Evolutionary conservation across 1,139 yeast genomes (phyloP), one percentile per base, ranked within the genome.

Genomic region (Suhomyces ambrosiae): DNA sequence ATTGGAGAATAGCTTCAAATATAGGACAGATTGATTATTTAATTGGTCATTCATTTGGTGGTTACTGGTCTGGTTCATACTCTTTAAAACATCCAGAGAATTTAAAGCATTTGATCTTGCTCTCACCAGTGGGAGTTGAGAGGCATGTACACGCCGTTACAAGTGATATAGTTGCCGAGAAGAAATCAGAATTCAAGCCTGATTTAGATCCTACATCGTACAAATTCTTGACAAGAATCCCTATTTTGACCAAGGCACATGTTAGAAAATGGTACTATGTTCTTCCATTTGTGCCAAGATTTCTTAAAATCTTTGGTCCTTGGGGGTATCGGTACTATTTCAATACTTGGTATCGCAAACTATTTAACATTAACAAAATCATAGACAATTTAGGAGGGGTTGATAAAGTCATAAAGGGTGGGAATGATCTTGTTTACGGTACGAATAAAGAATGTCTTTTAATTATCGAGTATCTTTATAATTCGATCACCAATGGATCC

Each of bases 61-160:
- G 72, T 0, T 68, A 71, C 46, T 71, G 76, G 76, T 60, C 68
- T 19, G 73, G 66, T 3, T 65, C 73, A 1, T 71, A 67, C 47
- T 57, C 74, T 0, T 48, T 65, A 11, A 60, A 46, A 35, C 46
- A 61, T 39, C 94, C 96, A 0, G 67, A 74, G 1, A 68, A 73
- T 3, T 73, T 92, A n/a, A 66, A 76, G 17, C 78, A 79, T 45
- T 66, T 92, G 43, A 73, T 88, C 23, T 68, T 92, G 25, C 80
- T 87, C 2, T 86, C 96, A 2, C 98, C 98, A 0, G 95, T 90
- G 0, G 97, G 97, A 0, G 86, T 92, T 16, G 95, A 87, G 49
- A 68, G 87, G 37, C 80, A 79, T 38, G 77, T 83, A 1, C 80
- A 73, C 53, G 82, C 89, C 0, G 61, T 83, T 2, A 71, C 77